Conservation (phyloP, 2,329 filamentous ascomycete genomes). For the Neobulgaria alba region DNA sequence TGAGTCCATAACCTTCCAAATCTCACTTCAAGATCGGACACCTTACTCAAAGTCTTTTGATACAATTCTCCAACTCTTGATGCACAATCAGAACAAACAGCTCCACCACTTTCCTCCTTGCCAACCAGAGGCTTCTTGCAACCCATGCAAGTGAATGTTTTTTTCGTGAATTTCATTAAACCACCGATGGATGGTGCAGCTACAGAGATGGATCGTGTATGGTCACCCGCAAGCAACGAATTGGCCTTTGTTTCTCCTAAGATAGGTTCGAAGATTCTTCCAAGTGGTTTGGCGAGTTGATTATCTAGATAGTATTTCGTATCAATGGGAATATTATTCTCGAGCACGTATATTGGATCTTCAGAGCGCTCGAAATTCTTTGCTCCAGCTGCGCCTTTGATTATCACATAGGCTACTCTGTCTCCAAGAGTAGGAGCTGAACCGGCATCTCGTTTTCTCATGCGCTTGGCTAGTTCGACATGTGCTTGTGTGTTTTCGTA, state of each 20-base stretch:
- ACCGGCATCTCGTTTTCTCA: constrained; percentile 93
- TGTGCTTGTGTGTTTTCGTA: constrained; percentile 93
- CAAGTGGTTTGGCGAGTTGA: constrained; percentile 88
- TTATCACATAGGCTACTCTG: constrained; percentile 95
- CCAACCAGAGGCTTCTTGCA: constrained; percentile 92
- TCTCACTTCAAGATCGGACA: constrained; percentile 84
- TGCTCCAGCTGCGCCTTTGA: constrained; percentile 79
- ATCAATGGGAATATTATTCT: constrained; percentile 96
- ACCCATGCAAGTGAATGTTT: constrained; percentile 96
- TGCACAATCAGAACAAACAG: constrained; percentile 80
- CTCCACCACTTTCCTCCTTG: constrained; percentile 71
- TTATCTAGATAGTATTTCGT: constrained; percentile 99
- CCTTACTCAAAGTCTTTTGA: constrained; percentile 78
- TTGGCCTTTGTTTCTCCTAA: constrained; percentile 86
- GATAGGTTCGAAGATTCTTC: constrained; percentile 96
- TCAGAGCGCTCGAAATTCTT: constrained; percentile 98
- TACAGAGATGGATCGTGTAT: constrained; percentile 90
- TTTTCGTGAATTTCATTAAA: constrained; percentile 97
- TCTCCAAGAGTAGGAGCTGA: constrained; percentile 90
- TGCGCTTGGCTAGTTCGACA: constrained; percentile 87
- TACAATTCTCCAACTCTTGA: constrained; percentile 87
- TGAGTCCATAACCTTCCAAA: constrained; percentile 96
- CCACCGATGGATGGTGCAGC: constrained; percentile 86
- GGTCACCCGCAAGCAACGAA: constrained; percentile 80
- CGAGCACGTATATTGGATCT: constrained; percentile 92